Percentiles rank a stretch among this genome's conserved stretches.
phyloP scores from a whole-genome alignment of 768 basidiomycete species.

The Xerocomus brunneocitrinus region DNA sequence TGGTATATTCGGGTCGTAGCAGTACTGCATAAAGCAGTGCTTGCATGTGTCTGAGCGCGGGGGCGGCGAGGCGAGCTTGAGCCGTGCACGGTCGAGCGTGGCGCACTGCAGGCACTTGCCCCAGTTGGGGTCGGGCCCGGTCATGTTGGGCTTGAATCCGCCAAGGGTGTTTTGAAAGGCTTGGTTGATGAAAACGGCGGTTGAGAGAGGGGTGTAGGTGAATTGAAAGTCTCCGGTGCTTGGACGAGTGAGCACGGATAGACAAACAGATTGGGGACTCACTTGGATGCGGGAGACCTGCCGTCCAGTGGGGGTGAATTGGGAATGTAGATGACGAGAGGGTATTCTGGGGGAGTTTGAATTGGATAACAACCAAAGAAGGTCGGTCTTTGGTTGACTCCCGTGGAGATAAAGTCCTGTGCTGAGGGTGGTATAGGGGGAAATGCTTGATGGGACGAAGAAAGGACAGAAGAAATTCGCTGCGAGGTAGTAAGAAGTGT shows the following conservation, averaged over 20 bases:
- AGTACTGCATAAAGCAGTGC: slow-evolving; percentile 58
- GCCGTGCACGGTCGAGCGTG: slow-evolving; percentile 52
- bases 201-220: slow-evolving; percentile 53
- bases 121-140: slow-evolving; percentile 50
- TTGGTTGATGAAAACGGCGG: slow-evolving; percentile 56
- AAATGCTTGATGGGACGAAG: slow-evolving; percentile 52
- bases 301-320: slow-evolving; percentile 69
- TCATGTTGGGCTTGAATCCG: slow-evolving; percentile 59
- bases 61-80: slow-evolving; percentile 33
- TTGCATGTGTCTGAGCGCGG: slow-evolving; percentile 46
- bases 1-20: slow-evolving; percentile 57
- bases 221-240: slow-evolving; percentile 59
- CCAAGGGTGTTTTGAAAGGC: slow-evolving; percentile 50
- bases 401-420: slow-evolving; percentile 50
- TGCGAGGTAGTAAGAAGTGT: slow-evolving; percentile 41
- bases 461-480: slow-evolving; percentile 42
- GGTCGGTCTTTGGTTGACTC: slow-evolving; percentile 63
- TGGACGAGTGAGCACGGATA: background rate
- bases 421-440: slow-evolving; percentile 56
- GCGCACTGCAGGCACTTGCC: slow-evolving; percentile 60
- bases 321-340: slow-evolving; percentile 71
- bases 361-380: slow-evolving; percentile 75
- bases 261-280: background rate
- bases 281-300: slow-evolving; percentile 64
- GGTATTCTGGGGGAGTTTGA: slow-evolving; percentile 49